phyloP scores from a whole-genome alignment of 768 basidiomycete species.

The Suillus clintonianus region DNA sequence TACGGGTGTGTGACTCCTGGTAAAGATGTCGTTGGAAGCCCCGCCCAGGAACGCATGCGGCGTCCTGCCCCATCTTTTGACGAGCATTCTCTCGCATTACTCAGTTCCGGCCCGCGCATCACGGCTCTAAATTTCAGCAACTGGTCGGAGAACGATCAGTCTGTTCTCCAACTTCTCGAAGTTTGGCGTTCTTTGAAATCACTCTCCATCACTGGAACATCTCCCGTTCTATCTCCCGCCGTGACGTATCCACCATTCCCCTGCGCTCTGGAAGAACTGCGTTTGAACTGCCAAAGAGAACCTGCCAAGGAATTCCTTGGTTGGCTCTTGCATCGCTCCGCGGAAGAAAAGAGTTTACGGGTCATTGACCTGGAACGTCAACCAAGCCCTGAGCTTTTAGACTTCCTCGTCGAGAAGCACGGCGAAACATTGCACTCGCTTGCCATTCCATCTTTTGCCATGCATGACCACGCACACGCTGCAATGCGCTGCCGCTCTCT shows the following conservation, averaged over 20 bases:
- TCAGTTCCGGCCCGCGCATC: constrained; percentile 56
- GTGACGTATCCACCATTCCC: constrained; percentile 43
- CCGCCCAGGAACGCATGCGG: constrained; percentile 47
- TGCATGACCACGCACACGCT: constrained; percentile 46
- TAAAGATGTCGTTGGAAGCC: constrained; percentile 49
- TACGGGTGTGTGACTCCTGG: constrained; percentile 60
- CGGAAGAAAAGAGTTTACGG: constrained; percentile 43
- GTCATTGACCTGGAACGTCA: constrained; percentile 62
- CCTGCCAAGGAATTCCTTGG: constrained; percentile 64
- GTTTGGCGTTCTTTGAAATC: constrained; percentile 60
- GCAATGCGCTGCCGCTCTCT: constrained; percentile 52
- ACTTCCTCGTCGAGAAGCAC: constrained; percentile 54
- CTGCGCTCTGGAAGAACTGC: constrained; percentile 51
- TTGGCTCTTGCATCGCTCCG: constrained; percentile 69
- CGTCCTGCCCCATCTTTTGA: constrained; percentile 57
- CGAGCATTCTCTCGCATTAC: constrained; percentile 48
- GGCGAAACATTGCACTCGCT: constrained; percentile 53
- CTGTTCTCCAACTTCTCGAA: constrained; percentile 61
- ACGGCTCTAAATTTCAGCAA: constrained; percentile 63
- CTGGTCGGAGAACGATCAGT: constrained; percentile 64
- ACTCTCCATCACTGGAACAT: constrained; percentile 60
- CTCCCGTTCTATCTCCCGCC: constrained; percentile 47
- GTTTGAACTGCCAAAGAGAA: constrained; percentile 65
- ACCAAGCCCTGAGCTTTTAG: constrained; percentile 54
- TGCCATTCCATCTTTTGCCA: constrained; percentile 55